These are phyloP conservation scores for Zygoascus flipseniorum DNA, from an alignment of 805 yeast species.

Conservation along the genomic window DNA sequence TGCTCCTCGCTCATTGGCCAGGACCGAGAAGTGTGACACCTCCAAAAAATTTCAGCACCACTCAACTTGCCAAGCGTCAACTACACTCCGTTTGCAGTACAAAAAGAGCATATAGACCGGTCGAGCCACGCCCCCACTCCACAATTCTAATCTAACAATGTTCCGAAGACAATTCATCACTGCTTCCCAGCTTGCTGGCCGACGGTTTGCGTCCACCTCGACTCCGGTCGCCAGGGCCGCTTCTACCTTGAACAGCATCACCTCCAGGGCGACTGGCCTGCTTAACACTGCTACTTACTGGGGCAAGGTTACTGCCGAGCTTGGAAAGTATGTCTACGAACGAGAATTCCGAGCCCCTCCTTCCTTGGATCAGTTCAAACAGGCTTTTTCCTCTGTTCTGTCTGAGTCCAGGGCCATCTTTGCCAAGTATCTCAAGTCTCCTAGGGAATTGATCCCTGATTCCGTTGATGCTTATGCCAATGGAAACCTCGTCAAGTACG, in stretches of 20 bases:
- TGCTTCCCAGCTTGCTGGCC: slow-evolving; percentile 2
- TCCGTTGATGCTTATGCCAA: slow-evolving; percentile 42
- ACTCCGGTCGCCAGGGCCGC: slow-evolving; percentile 26
- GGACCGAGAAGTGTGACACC: not conserved
- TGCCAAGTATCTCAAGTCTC: slow-evolving; percentile 41
- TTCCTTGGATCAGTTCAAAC: slow-evolving; percentile 61
- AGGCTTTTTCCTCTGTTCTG: slow-evolving; percentile 54
- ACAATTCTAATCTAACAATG: not conserved
- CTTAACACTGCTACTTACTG: slow-evolving; percentile 67
- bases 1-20: not conserved
- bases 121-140: not conserved
- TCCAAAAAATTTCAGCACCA: not conserved
- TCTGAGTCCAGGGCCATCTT: slow-evolving; percentile 31
- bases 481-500: slow-evolving; percentile 54
- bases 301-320: slow-evolving; percentile 54
- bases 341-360: slow-evolving; percentile 96
- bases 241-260: slow-evolving; percentile 19
- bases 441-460: slow-evolving; percentile 43
- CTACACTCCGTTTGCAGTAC: not conserved
- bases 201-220: slow-evolving; percentile 3
- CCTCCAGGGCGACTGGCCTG: slow-evolving; percentile 32
- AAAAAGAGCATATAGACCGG: not conserved
- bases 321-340: slow-evolving; percentile 71
- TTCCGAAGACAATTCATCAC: slow-evolving; percentile 5
- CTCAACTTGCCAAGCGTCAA: not conserved